Evolutionary conservation across 2,329 filamentous ascomycete genomes (phyloP), one percentile per base, ranked within the genome.

Genomic region (Diaporthe sp.): DNA sequence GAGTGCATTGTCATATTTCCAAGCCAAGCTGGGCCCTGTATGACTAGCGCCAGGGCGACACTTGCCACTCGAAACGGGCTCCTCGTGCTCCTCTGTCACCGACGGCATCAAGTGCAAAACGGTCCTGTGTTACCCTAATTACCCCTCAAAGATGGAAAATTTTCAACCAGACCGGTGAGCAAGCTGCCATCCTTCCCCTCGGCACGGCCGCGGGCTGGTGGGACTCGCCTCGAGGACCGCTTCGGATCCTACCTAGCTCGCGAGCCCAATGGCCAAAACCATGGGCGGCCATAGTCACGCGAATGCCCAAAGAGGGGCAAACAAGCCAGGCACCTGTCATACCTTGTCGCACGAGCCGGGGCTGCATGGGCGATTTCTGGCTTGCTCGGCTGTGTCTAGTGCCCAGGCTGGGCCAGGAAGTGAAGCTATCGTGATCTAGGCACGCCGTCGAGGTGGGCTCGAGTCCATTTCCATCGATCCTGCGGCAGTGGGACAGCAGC

Each of bases 221-320:
- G 63, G 47, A 53, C 47, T 68, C n/a, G 10, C 35, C 32, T 13
- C 47, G 15, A 30, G 17, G 35, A 39, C 44, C 47, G n/a, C 63
- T 25, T 15, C 32, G 35, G 19, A 53, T 68, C 63, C 44, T 39
- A 53, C 32, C n/a, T n/a, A 39, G 63, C 44, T 50, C 51, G 32
- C 30, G 47, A 68, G 47, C 44, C 47, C n/a, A 51, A 53, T 35
- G 47, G 32, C 19, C 17, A 22, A 51, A 37, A 4, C 15, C 15
- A 37, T 25, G 42, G 32, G 63, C 63, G 15, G 19, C 22, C 39
- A 53, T 22, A 27, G 47, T 53, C 47, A 53, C 32, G 44, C 35
- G 44, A 15, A 25, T 51, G 32, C 22, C 30, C 63, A 68, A 68
- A 68, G 63, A 68, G 63, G 63, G 63, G 63, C 61, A 35, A 44